Base-by-base conservation (phyloP, 2,329 filamentous ascomycete genomes). In the Cladosporium sp. region DNA sequence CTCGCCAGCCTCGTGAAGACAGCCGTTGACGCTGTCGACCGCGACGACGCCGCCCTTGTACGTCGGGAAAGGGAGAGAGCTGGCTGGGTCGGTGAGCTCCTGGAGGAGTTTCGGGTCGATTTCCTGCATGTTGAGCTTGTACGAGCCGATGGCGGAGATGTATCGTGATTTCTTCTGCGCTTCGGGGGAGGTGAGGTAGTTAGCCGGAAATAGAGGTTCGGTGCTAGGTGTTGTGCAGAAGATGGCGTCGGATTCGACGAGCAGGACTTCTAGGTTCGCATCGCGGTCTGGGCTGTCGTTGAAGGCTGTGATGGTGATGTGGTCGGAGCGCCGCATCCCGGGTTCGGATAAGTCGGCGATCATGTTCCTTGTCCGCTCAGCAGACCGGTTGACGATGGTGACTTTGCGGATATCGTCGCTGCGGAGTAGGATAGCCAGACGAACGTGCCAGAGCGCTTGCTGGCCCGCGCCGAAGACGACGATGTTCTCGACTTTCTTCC, bases 371-470 rank as follows among this genome's bases (percentile, higher is more conserved):
- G 69, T 64, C 9, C 75, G 72, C 0, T 80, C 81, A 38, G 74
- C 77, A 46, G 77, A 76, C 28, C 87, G 84, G 64, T 91, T 93
- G 66, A 95, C 84, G 62, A 96, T 85, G 70, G 91, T 85, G 46
- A 96, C 80, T 54, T 86, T 82, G 61, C 85, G 84, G 60, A 95
- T 85, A 14, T 89, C 87, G 42, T 73, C 63, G 0, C 77, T 75
- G 1, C 79, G 85, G 46, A 92, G 77, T 58, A 92, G 77, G 9
- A 96, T 77, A 0, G 90, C 85, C 4, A 96, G 79, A 0, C 90
- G 84, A 40, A 95, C 82, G 67, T 96, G 92, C 91, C 91, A 97
- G 73, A 92, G 95, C 9, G 92, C 92, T 72, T 96, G 91, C 60
- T 86, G 83, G 40, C 92, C 92, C 31, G 86, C 85, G 16, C 92